Evolutionary conservation across 2,329 filamentous ascomycete genomes (phyloP), one percentile per base, ranked within the genome.

Genomic region (Raffaelea arxii): DNA sequence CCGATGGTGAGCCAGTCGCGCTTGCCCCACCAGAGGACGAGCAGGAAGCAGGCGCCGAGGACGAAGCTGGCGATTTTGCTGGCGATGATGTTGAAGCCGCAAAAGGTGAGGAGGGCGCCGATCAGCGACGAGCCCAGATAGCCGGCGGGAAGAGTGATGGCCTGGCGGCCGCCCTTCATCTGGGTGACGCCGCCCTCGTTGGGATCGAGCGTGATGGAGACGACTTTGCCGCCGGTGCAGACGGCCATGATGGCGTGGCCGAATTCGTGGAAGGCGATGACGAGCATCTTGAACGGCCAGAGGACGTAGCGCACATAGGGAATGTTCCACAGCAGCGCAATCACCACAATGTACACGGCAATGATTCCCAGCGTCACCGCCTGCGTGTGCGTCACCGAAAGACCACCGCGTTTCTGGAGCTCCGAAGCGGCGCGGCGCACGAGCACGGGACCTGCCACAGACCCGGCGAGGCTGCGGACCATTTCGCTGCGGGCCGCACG

Each of bases 231-330:
- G 46, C 85, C 85, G 0, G 85, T 90, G 49, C 80, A 75, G 52
- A 82, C 75, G 35, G 83, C 82, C 1, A 79, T 79, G 55, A 87
- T 76, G 42, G 85, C 85, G 63, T 90, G 85, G 12, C 82, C 78
- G 58, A 89, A 81, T 55, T 90, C 85, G 65, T 90, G 85, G 62
- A 89, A 90, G 32, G 85, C 85, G 53, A 90, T 89, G 44, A 86
- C 83, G 19, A 90, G 74, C 84, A 89, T 88, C 80, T 90, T 90
- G 69, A 90, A 89, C 4, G 85, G 85, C 84, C 84, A 90, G 30
- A 90, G 66, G 1, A 82, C 71, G 72, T 78, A 83, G 47, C 77
- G 73, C n/a, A 90, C 65, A 61, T 86, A 87, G 1, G 85, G 85
- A 1, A 89, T 62, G 64, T 89, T 89, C 85, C 85, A 90, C 4